Conservation (phyloP, 768 basidiomycete species). For the Kwoniella pini region DNA sequence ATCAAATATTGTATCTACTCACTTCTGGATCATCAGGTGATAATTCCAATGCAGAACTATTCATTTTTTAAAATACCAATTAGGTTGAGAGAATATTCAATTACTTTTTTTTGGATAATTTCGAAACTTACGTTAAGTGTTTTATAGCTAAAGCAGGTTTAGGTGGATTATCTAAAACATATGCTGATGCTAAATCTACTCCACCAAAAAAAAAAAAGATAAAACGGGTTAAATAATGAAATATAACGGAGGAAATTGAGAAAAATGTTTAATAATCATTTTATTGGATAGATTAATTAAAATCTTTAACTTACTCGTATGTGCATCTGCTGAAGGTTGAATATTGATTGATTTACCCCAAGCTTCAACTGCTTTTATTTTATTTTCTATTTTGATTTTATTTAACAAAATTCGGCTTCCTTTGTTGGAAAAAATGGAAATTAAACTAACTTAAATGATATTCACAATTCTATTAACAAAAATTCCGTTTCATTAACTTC, state of each 20-base stretch:
- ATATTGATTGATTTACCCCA: constrained; percentile 48
- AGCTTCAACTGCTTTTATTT: constrained; percentile 42
- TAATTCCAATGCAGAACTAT: constrained; percentile 46
- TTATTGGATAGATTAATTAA: not conserved
- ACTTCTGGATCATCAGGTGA: constrained; percentile 53
- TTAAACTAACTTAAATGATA: constrained; percentile 39
- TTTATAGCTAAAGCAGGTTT: constrained; percentile 55
- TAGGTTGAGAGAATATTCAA: not conserved
- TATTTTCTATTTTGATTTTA: constrained; percentile 51
- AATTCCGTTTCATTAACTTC: no score
- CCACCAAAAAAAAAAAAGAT: no score
- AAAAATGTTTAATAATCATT: not conserved
- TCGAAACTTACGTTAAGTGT: constrained; percentile 47
- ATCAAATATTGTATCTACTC: not conserved
- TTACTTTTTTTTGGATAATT: not conserved
- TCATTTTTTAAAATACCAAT: not conserved
- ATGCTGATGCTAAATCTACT: constrained; percentile 55
- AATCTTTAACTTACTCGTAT: constrained; percentile 47
- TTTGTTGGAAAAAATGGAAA: not conserved
- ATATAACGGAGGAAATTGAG: not conserved
- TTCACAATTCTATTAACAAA: constrained; percentile 48
- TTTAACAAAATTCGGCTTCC: no score
- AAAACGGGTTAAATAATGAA: no score
- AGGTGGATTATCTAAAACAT: constrained; percentile 54
- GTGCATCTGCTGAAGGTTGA: constrained; percentile 52